Percentiles rank a stretch among this genome's conserved stretches.
Evolutionary conservation across 345 rosid genomes (phyloP).

Genomic region (Carallia brachiata): DNA sequence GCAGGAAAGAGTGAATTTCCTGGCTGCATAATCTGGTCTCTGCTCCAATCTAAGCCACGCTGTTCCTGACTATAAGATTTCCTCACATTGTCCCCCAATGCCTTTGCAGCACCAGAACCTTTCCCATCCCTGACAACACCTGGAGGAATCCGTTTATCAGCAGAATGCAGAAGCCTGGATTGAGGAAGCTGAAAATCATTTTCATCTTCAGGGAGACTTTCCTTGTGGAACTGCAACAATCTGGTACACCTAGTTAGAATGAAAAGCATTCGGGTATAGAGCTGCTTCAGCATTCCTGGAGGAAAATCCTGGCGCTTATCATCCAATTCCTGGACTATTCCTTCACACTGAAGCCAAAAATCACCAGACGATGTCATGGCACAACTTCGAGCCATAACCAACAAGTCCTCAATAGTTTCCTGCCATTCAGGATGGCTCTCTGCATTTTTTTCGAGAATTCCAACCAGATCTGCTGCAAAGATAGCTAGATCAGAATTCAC

Average conservation of each 20-base stretch:
- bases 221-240: conserved; percentile 97
- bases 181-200: conserved; percentile 71
- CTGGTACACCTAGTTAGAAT: conserved; percentile 97
- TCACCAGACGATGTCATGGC: conserved; percentile 92
- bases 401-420: conserved; percentile 93
- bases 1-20: conserved; percentile 41
- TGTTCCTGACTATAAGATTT: conserved; percentile 97
- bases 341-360: conserved; percentile 99
- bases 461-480: conserved; percentile 97
- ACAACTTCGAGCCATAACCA: conserved; percentile 94
- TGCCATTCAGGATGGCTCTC: conserved; percentile 99
- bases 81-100: conserved; percentile 50
- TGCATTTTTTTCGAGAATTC: conserved; percentile 92
- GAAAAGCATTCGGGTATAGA: conserved; percentile 96
- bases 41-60: conserved; percentile 68
- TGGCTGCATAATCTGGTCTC: conserved; percentile 42
- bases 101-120: conserved; percentile 60
- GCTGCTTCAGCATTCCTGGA: conserved; percentile 86
- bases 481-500: conserved; percentile 93
- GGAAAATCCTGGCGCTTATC: conserved; percentile 98
- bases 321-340: conserved; percentile 97
- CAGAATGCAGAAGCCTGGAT: conserved; percentile 69
- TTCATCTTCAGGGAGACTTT: conserved; percentile 83
- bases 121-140: conserved; percentile 52
- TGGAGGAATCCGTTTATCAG: conserved; percentile 62